Percentiles rank a stretch among this genome's conserved stretches.
Evolutionary conservation across 768 basidiomycete genomes (phyloP).

Genomic region (Floccularia luteovirens): DNA sequence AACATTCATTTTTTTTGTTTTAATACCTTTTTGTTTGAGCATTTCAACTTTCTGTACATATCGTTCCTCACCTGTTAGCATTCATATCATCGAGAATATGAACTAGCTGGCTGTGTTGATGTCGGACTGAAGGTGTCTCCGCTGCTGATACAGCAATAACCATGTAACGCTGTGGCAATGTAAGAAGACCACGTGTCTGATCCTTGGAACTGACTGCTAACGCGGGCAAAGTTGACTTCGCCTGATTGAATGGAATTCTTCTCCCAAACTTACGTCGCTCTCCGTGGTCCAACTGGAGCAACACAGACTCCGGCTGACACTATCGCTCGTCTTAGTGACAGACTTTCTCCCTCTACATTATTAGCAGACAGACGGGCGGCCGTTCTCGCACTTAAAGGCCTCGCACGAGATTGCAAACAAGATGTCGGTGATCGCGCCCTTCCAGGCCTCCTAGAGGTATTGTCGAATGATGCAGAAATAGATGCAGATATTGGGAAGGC

Average conservation of each 20-base stretch:
- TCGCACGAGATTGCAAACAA: constrained; percentile 83
- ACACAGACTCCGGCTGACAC: constrained; percentile 83
- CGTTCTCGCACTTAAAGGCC: constrained; percentile 89
- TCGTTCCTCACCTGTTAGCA: too few species aligned
- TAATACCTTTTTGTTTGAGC: too few species aligned
- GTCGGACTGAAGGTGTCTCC: too few species aligned
- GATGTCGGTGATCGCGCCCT: constrained; percentile 82
- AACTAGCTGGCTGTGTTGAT: too few species aligned
- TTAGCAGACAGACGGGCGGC: constrained; percentile 91
- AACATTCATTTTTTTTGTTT: too few species aligned
- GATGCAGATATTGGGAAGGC: constrained; percentile 93
- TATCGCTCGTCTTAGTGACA: constrained; percentile 80
- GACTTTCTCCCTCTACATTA: constrained; percentile 83
- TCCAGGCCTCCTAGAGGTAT: constrained; percentile 67
- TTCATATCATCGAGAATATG: too few species aligned
- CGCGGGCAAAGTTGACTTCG: too few species aligned
- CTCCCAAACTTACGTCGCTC: constrained; percentile 78
- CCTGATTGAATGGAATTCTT: constrained; percentile 69
- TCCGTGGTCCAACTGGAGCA: constrained; percentile 75
- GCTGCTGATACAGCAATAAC: too few species aligned
- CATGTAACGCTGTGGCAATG: too few species aligned
- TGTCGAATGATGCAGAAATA: constrained; percentile 83
- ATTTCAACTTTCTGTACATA: too few species aligned
- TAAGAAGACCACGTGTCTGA: too few species aligned
- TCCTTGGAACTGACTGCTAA: too few species aligned